A percentile compares a stretch with the other conserved stretches of the same genome.
Evolutionary conservation across 805 yeast genomes (phyloP).

Genomic region (Dipodascopsis tothii): DNA sequence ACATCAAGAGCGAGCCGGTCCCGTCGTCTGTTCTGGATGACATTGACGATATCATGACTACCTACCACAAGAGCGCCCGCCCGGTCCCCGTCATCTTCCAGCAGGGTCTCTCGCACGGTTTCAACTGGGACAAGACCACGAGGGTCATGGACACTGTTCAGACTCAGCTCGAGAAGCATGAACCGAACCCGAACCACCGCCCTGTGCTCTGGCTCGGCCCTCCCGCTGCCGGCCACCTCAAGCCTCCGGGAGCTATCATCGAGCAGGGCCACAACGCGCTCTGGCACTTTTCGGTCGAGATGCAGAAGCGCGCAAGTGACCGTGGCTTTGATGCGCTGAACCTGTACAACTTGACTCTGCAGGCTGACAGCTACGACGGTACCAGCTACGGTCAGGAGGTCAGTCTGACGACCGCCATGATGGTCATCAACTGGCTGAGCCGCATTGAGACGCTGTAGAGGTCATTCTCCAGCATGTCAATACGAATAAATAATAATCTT

Average conservation of each 20-base stretch:
- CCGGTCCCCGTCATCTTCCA: conserved; percentile 22
- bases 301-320: conserved; percentile 18
- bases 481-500: too few species aligned
- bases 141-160: conserved; percentile 19
- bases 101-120: conserved; percentile 19
- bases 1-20: conserved; percentile 18
- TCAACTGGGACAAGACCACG: conserved; percentile 22
- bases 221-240: conserved; percentile 21
- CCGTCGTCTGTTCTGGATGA: conserved; percentile 15
- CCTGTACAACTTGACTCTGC: conserved; percentile 18
- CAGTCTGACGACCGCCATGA: conserved; percentile 17
- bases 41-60: conserved; percentile 18
- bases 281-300: conserved; percentile 16
- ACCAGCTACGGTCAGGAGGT: conserved; percentile 21
- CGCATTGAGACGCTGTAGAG: conserved; percentile 10
- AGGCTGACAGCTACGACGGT: conserved; percentile 21
- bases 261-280: conserved; percentile 23
- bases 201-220: conserved; percentile 23
- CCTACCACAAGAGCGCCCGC: conserved; percentile 22
- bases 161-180: conserved; percentile 16
- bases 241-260: conserved; percentile 23
- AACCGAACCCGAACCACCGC: conserved; percentile 22
- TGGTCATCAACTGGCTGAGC: conserved; percentile 21
- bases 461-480: not conserved
- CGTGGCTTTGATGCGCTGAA: conserved; percentile 16